These are phyloP conservation scores for Ophiostoma ips DNA, from an alignment of 2,329 filamentous ascomycete genomes.

Conservation along the genomic window DNA sequence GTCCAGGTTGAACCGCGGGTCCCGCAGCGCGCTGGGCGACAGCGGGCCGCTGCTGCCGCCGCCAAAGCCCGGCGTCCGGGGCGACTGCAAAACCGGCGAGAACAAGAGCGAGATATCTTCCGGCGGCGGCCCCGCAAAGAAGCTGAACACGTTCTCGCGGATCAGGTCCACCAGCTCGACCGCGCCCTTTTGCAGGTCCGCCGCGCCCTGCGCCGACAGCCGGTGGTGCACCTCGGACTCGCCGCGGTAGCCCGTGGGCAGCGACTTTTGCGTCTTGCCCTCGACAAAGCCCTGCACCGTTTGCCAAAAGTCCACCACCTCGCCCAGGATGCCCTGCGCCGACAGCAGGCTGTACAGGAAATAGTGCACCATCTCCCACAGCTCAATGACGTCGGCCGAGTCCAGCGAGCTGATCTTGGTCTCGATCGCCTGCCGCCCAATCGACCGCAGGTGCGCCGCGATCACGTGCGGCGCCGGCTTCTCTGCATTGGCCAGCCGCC, in stretches of 20 bases:
- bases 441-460: constrained; percentile 61
- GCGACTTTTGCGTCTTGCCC: constrained; percentile 63
- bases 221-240: constrained; percentile 71
- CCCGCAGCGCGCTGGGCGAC: constrained; percentile 30
- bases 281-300: constrained; percentile 81
- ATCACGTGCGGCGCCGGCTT: constrained; percentile 56
- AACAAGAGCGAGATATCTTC: constrained; percentile 83
- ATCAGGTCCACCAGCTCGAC: constrained; percentile 73
- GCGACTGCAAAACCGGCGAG: constrained; percentile 61
- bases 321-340: constrained; percentile 66
- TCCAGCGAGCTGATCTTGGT: constrained; percentile 56
- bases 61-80: constrained; percentile 41
- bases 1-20: constrained; percentile 70
- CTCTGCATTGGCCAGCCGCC: constrained; percentile 54
- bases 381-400: constrained; percentile 63
- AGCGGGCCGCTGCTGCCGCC: not conserved
- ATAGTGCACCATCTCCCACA: constrained; percentile 79
- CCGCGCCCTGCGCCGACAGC: constrained; percentile 55
- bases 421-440: constrained; percentile 50
- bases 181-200: constrained; percentile 61
- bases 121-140: constrained; percentile 78
- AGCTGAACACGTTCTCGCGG: constrained; percentile 61
- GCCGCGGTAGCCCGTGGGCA: constrained; percentile 70
- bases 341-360: constrained; percentile 67
- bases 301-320: constrained; percentile 89